Evolutionary conservation across 1,139 yeast genomes (phyloP).

Genomic region (Sugiyamaella sp.): DNA sequence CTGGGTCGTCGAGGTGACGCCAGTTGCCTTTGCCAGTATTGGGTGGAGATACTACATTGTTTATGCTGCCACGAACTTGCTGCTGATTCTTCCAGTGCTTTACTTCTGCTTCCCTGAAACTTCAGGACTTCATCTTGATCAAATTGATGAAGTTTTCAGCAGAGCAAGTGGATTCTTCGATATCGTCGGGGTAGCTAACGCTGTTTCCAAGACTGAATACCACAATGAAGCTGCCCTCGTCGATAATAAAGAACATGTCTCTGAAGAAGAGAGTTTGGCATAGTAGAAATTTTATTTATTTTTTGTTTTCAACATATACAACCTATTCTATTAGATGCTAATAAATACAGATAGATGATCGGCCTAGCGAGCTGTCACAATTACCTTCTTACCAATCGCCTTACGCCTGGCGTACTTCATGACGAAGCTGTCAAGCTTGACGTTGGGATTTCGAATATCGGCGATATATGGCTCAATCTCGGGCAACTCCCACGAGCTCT

Average conservation of each 20-base stretch:
- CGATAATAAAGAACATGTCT: background rate
- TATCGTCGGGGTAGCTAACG: constrained; percentile 20
- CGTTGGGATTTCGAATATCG: constrained; percentile 52
- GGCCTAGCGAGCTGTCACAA: constrained; percentile 41
- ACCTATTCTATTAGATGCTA: too few relatives aligned
- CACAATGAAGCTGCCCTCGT: background rate
- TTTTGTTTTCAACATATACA: too few relatives aligned
- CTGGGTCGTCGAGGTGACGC: constrained; percentile 48
- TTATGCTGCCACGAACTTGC: constrained; percentile 38
- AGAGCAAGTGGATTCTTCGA: constrained; percentile 26
- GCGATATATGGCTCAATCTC: constrained; percentile 73
- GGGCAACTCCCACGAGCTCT: constrained; percentile 66
- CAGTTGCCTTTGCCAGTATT: constrained; percentile 45
- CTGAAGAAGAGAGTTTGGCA: constrained; percentile 4
- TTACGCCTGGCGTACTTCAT: constrained; percentile 76
- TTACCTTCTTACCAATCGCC: constrained; percentile 53
- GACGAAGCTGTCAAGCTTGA: constrained; percentile 69
- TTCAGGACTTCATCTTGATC: constrained; percentile 46
- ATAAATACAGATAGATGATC: too few relatives aligned
- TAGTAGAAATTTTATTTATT: background rate
- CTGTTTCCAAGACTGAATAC: background rate
- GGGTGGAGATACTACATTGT: constrained; percentile 43
- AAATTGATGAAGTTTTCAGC: constrained; percentile 50
- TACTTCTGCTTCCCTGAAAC: constrained; percentile 53
- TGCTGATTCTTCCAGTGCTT: constrained; percentile 38